Base-by-base conservation (phyloP, 1,139 yeast genomes). In the Saccharomyces hybrid region DNA sequence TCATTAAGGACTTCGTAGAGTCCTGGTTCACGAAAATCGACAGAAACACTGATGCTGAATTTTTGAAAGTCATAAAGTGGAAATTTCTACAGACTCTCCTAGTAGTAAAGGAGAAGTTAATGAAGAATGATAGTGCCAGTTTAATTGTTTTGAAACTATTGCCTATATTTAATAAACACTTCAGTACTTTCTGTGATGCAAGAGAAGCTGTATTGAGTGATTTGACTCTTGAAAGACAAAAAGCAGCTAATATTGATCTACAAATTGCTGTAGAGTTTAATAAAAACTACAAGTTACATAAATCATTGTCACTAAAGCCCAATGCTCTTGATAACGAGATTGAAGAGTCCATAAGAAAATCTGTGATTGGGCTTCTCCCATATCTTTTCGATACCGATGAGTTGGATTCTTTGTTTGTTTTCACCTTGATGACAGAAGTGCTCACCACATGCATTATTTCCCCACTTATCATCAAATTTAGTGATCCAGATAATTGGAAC, bases 401-500 rank as follows among this genome's bases (percentile, higher is more conserved):
- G 62, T 63, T 73, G 0, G 61, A 72, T 2, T 83, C 86, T 14
- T 75, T 75, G 0, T 73, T 83, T 2, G 83, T 81, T 0, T 57
- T 64, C 0, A 68, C 78, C 0, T 71, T 91, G 16, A 66, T 85
- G 0, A 75, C 84, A 19, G 97, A 91, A 63, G 75, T 91, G 5
- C 57, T 88, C 3, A 71, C 89, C 0, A 75, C 83, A 38, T 78
- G 80, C 51, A 78, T 83, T 0, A 54, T 84, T 4, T 67, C 69
- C n/a, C 86, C 88, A 0, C 66, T 85, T 0, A 64, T 87, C 28
- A 70, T 74, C 24, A 78, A 85, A 74, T 63, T 86, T 0, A 74
- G 86, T 0, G 93, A 87, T 55, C 81, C 93, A 1, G 96, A 89
- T 66, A 86, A 83, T 58, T 86, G 86, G 80, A 91, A 90, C 66